These are phyloP conservation scores for Fragosphaeria purpurea DNA, from an alignment of 2,329 filamentous ascomycete genomes.

Conservation along the genomic window DNA sequence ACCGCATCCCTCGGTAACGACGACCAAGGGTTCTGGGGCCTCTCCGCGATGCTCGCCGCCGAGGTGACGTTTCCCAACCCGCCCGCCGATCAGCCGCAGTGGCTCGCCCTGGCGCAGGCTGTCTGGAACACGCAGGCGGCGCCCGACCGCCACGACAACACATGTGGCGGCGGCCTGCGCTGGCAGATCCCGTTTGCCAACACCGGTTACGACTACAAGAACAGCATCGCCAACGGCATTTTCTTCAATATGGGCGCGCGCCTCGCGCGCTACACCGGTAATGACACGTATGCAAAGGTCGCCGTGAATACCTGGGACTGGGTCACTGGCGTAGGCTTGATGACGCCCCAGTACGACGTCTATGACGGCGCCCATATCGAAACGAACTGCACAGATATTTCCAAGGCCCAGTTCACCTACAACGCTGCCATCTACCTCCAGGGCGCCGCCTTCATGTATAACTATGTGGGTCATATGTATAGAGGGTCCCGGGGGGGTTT, in stretches of 20 bases:
- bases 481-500: too few species aligned
- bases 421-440: constrained; percentile 13
- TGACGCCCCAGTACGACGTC: constrained; percentile 46
- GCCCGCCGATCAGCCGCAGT: constrained; percentile 45
- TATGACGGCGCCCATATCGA: constrained; percentile 52
- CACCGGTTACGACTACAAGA: constrained; percentile 64
- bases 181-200: constrained; percentile 85
- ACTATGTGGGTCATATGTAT: constrained; percentile 24
- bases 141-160: constrained; percentile 52
- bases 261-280: constrained; percentile 62
- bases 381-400: constrained; percentile 46
- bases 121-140: constrained; percentile 71
- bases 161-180: constrained; percentile 62
- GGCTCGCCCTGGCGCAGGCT: constrained; percentile 64
- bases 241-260: constrained; percentile 47
- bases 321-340: constrained; percentile 47
- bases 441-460: constrained; percentile 16
- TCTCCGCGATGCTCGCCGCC: constrained; percentile 60
- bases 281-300: constrained; percentile 68
- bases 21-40: constrained; percentile 66
- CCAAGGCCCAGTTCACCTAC: constrained; percentile 15
- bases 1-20: constrained; percentile 57
- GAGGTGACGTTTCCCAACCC: constrained; percentile 59
- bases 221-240: constrained; percentile 39
- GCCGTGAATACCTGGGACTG: constrained; percentile 66